Evolutionary conservation across 2,329 filamentous ascomycete genomes (phyloP), one percentile per base, ranked within the genome.

Genomic region (Aspergillus carbonarius): DNA sequence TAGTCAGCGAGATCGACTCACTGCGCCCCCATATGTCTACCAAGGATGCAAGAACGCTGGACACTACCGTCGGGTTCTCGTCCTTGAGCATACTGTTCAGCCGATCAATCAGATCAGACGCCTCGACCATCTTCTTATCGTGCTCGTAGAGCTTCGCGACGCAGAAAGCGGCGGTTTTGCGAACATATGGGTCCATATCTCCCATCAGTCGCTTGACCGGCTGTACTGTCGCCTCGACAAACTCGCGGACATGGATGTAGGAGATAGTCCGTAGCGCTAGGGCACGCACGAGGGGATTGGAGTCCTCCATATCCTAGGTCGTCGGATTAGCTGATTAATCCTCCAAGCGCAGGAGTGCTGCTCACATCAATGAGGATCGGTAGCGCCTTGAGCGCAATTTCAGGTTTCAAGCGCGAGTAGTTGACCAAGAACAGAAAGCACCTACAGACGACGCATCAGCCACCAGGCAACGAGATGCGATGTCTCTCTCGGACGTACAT

Each of bases 11-110:
- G 76, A 99, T 99, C 59, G 90, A 92, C 75, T 98, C 93, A 73
- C 93, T 98, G 59, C 93, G 85, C 74, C 98, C 95, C 95, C 95
- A 99, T 51, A 99, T 98, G 75, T 99, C 95, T 86, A 96, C 95
- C 70, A 99, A 76, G 35, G 90, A 84, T 25, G 95, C 93, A 62
- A 99, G 78, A 6, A 96, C 93, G 72, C 93, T 97, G 10, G 95
- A 93, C 20, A 99, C 93, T 2, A 99, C 95, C 0, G 95, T 99
- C 0, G 95, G 93, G 70, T 99, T 99, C 74, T 98, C 93, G 68
- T 99, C 95, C 70, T 92, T 87, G 57, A 99, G 79, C 81, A 99
- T 89, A 44, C 85, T 82, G 76, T 99, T 99, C 47, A 99, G 82
- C 62, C 89, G 85, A 71, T 97, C 93, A 67, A 99, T 98, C 52